Percentiles rank a stretch among this genome's conserved stretches.
Conservation (phyloP, 129 eudicot genomes). For the Saussurea involucrata region DNA sequence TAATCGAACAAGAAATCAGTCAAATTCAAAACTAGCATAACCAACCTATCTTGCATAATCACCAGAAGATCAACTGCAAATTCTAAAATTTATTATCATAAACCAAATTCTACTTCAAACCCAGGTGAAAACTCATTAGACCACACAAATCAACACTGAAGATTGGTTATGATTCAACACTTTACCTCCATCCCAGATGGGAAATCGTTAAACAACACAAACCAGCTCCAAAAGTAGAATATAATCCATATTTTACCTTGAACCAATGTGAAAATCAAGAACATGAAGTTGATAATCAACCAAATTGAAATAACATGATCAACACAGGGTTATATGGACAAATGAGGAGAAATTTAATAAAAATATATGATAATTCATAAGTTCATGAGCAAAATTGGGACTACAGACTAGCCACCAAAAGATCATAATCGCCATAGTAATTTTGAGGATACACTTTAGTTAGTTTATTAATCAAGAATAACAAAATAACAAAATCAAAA, state of each 20-base stretch:
- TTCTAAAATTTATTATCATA: too few relatives aligned
- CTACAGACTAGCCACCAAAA: conserved; percentile 17
- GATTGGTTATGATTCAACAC: not conserved
- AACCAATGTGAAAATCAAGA: not conserved
- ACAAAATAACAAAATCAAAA: too few relatives aligned
- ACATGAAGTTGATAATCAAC: not conserved
- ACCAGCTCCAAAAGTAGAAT: not conserved
- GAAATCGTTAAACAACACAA: not conserved
- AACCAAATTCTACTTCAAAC: too few relatives aligned
- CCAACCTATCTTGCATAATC: too few relatives aligned
- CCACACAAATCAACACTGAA: too few relatives aligned
- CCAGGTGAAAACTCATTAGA: too few relatives aligned
- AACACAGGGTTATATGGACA: not conserved
- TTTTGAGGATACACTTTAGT: too few relatives aligned
- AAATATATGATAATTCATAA: not conserved
- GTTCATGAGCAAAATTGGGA: conserved; percentile 23
- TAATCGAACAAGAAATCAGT: too few relatives aligned
- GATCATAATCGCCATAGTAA: too few relatives aligned
- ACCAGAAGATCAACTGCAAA: too few relatives aligned
- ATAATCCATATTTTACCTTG: not conserved
- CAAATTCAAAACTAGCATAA: too few relatives aligned
- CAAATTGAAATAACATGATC: conserved; percentile 2
- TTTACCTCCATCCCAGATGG: not conserved
- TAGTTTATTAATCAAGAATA: too few relatives aligned
- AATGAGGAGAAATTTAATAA: not conserved